Base-by-base conservation (phyloP, 176 grass and related monocot species). In the Thinopyrum elongatum region DNA sequence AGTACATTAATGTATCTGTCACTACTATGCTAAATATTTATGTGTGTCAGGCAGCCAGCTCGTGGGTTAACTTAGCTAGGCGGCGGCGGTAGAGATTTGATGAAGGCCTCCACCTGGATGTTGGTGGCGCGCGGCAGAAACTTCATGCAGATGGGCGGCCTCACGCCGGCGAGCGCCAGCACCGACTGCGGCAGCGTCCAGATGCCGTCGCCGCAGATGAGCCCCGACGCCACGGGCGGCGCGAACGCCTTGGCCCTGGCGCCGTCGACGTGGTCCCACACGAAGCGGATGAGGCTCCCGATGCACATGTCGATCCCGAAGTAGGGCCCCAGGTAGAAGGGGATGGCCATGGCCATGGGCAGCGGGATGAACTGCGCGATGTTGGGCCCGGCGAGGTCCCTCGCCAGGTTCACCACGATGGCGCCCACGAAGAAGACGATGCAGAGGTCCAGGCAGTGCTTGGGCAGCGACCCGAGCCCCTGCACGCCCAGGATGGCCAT, bases 131-230 rank as follows among this genome's bases (percentile, higher is more conserved):
- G 88, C 4, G 92, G 80, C 21, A 97, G 80, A 66, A 97, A 97
- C 86, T 97, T 92, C 90, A 94, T 94, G 89, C 92, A 97, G 87
- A 94, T 91, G 59, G 90, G 88, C 63, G 92, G 86, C 86, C 69
- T 94, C 23, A 97, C 74, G 8, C 87, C 70, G 38, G 92, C 84
- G 35, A 94, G 88, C 7, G 90, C 88, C 8, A 97, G 92, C 64
- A 97, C 71, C 21, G 90, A 94, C 85, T 92, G 92, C 73, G 92
- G 90, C 63, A 91, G 80, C 87, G 90, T 97, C 92, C 92, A 97
- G 10, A 97, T 85, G 2, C 92, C 90, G 39, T 97, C 86, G 23
- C 90, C 88, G 80, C 92, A 97, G 84, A 97, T 97, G 81, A 97
- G 85, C 6, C 86, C 95, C 2, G 95, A 91, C 22, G 90, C 90